These are phyloP conservation scores for Baorangia bicolor DNA, from an alignment of 768 basidiomycete genomes.

Conservation along the genomic window DNA sequence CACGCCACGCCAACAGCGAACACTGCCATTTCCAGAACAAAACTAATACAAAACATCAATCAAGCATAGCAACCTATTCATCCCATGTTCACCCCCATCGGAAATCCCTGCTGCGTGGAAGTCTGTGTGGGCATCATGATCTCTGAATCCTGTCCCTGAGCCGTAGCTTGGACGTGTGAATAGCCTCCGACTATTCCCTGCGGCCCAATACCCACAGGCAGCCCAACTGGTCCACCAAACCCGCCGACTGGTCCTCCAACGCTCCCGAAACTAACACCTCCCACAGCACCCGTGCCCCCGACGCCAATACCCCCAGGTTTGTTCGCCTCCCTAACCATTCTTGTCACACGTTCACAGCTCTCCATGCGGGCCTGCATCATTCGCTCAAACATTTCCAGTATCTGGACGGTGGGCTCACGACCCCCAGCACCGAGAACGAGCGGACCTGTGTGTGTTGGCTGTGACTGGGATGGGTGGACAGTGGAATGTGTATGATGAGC, in stretches of 20 bases:
- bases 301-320: slow-evolving; percentile 18
- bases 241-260: slow-evolving; percentile 31
- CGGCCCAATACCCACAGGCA: slow-evolving; percentile 21
- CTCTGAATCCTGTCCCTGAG: slow-evolving; percentile 6
- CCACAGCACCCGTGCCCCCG: slow-evolving; percentile 5
- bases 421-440: slow-evolving; percentile 31
- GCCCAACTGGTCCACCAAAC: slow-evolving; percentile 29
- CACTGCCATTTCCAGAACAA: slow-evolving; percentile 11
- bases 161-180: slow-evolving; percentile 8
- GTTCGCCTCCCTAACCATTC: slow-evolving; percentile 44
- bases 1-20: slow-evolving; percentile 4
- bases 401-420: slow-evolving; percentile 45
- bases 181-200: slow-evolving; percentile 21
- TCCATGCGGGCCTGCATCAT: slow-evolving; percentile 77
- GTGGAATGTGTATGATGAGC: slow-evolving; percentile 5
- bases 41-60: background rate
- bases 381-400: slow-evolving; percentile 67
- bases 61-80: background rate
- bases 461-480: slow-evolving; percentile 12
- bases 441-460: slow-evolving; percentile 19
- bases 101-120: slow-evolving; percentile 22
- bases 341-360: slow-evolving; percentile 66
- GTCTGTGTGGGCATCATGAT: slow-evolving; percentile 18
- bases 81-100: slow-evolving; percentile 16
- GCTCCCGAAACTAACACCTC: slow-evolving; percentile 18